Evolutionary conservation across 805 yeast genomes (phyloP).

Genomic region (Wickerhamomyces chaumierensis): DNA sequence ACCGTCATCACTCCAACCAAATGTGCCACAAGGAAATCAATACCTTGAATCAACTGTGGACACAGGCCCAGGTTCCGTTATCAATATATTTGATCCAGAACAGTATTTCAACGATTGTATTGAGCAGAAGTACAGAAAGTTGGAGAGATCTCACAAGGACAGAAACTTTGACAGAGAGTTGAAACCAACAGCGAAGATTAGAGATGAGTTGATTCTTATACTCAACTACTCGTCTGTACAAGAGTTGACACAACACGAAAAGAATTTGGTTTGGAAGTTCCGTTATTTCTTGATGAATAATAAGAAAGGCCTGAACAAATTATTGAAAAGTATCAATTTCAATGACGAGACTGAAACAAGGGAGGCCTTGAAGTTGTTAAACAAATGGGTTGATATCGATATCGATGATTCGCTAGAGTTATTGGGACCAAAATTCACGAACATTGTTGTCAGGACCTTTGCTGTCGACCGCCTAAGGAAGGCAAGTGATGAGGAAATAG

Average conservation of each 20-base stretch:
- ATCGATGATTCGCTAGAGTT: constrained; percentile 81
- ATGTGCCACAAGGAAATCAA: constrained; percentile 1
- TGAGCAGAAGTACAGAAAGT: constrained; percentile 73
- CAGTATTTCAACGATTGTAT: constrained; percentile 65
- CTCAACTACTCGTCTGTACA: constrained; percentile 76
- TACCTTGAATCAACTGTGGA: constrained; percentile 17
- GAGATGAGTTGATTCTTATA: constrained; percentile 63
- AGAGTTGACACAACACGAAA: constrained; percentile 70
- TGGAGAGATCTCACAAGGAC: constrained; percentile 75
- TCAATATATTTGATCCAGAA: constrained; percentile 57
- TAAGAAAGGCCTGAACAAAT: constrained; percentile 62
- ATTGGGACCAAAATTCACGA: constrained; percentile 66
- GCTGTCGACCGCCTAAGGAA: constrained; percentile 76
- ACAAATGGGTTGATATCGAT: constrained; percentile 64
- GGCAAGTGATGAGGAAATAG: constrained; percentile 73
- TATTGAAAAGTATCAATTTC: constrained; percentile 82
- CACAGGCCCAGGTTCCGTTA: constrained; percentile 22
- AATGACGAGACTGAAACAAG: constrained; percentile 70
- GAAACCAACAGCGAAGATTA: constrained; percentile 75
- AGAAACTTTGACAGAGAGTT: constrained; percentile 71
- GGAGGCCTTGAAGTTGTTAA: constrained; percentile 66
- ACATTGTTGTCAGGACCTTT: constrained; percentile 64
- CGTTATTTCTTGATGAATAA: constrained; percentile 69
- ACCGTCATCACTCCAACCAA: constrained; percentile 26
- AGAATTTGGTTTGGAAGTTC: constrained; percentile 83